A percentile compares a stretch with the other conserved stretches of the same genome.
These are phyloP conservation scores for Curvularia hawaiiensis DNA, from an alignment of 2,329 filamentous ascomycete species.

Conservation along the genomic window DNA sequence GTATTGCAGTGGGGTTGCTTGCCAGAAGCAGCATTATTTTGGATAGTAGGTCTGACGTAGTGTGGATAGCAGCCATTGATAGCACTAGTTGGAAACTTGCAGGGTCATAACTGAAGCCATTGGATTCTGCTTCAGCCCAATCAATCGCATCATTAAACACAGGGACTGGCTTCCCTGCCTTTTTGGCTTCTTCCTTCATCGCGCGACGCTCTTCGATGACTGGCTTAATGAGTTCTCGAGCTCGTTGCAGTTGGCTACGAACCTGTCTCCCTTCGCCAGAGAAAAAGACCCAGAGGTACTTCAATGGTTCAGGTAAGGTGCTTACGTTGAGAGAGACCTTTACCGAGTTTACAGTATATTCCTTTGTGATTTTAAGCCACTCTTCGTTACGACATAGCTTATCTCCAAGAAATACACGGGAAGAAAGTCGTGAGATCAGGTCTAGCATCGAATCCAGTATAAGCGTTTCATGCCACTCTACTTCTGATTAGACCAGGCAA, in stretches of 20 bases:
- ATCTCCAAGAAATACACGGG: constrained; percentile 43
- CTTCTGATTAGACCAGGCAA: no score
- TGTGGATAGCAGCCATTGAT: constrained; percentile 3
- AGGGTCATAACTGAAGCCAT: not conserved
- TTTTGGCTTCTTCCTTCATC: not conserved
- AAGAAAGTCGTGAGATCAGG: constrained; percentile 5
- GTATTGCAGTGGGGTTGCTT: not conserved
- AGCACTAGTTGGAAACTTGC: not conserved
- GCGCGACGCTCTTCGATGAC: not conserved
- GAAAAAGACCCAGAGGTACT: no score
- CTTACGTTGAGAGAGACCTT: no score
- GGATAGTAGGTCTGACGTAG: not conserved
- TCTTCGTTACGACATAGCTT: constrained; percentile 45
- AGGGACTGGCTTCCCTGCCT: not conserved
- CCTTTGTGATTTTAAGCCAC: constrained; percentile 45
- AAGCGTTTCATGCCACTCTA: no score
- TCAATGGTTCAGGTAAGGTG: no score
- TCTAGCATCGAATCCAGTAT: not conserved
- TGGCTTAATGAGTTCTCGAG: not conserved
- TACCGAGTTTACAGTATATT: constrained; percentile 23
- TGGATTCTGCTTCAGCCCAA: not conserved
- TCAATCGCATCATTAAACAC: not conserved
- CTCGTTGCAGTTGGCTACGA: not conserved
- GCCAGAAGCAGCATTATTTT: not conserved
- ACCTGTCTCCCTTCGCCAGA: not conserved